These are phyloP conservation scores for Trypanosoma caninum DNA, from an alignment of 208 protist genomes.

Conservation along the genomic window DNA sequence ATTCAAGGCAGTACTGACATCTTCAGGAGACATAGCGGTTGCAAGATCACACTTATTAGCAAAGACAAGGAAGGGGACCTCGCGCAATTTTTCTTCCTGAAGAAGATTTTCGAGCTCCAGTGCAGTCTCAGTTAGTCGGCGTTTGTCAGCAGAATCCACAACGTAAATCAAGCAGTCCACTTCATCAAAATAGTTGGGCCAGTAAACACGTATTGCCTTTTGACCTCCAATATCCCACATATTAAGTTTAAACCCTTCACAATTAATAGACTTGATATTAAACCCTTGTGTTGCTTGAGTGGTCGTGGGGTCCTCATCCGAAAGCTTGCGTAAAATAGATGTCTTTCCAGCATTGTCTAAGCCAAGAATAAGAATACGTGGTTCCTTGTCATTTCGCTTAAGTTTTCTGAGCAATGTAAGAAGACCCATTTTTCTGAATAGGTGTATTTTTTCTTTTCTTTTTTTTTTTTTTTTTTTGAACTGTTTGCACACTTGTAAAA, in stretches of 20 bases:
- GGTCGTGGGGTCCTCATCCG: constrained; percentile 93
- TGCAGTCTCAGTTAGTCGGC: constrained; percentile 93
- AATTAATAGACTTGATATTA: constrained; percentile 97
- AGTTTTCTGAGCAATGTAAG: constrained; percentile 92
- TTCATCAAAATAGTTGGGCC: constrained; percentile 97
- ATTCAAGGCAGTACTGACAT: constrained; percentile 83
- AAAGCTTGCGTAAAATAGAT: constrained; percentile 95
- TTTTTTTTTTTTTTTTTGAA: constrained; percentile 8
- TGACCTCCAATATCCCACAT: constrained; percentile 99
- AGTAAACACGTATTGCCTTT: constrained; percentile 97
- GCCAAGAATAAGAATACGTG: constrained; percentile 95
- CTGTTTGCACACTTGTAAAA: too few species aligned
- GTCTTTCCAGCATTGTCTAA: constrained; percentile 99
- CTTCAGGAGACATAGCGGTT: constrained; percentile 77
- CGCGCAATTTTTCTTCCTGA: constrained; percentile 93
- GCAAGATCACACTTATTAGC: constrained; percentile 98
- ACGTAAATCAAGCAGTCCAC: constrained; percentile 97
- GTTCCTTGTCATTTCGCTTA: constrained; percentile 93
- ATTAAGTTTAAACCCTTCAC: constrained; percentile 97
- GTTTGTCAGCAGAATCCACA: constrained; percentile 93
- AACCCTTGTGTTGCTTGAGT: constrained; percentile 98
- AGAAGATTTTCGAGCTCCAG: constrained; percentile 92
- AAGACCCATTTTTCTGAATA: constrained; percentile 89
- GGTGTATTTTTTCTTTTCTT: constrained; percentile 2
- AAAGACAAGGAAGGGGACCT: constrained; percentile 95